Conservation (phyloP, 257 asterid species). For the Nicotiana tomentosiformis region DNA sequence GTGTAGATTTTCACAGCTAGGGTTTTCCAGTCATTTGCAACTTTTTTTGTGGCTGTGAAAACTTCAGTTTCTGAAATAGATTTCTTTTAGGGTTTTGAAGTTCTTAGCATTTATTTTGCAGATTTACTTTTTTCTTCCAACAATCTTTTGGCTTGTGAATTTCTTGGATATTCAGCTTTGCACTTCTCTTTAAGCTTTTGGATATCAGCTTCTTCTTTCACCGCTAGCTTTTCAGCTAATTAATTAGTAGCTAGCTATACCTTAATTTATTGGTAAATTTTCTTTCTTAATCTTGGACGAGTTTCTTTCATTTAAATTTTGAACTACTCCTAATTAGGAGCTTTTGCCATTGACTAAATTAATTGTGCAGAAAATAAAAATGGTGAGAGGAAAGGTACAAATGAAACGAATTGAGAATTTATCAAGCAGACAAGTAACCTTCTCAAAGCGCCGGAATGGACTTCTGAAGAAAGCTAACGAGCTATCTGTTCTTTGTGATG, state of each 20-base stretch:
- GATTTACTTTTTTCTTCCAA: neutral
- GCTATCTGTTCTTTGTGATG: constrained; percentile 23
- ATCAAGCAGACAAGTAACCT: constrained; percentile 26
- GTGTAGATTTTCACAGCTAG: neutral
- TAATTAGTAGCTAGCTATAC: no score
- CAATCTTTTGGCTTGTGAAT: neutral
- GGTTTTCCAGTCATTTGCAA: neutral
- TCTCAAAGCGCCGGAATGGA: constrained; percentile 66
- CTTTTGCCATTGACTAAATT: neutral
- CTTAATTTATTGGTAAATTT: neutral
- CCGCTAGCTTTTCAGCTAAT: no score
- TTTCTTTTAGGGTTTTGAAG: neutral
- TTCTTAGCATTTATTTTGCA: neutral
- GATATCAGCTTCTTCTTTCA: neutral
- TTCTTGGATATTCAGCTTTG: no score
- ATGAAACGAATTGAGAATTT: constrained; percentile 63
- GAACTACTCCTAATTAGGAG: constrained; percentile 16
- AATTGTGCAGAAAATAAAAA: constrained; percentile 13
- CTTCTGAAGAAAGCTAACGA: constrained; percentile 70
- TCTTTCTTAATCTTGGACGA: neutral
- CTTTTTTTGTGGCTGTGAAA: neutral
- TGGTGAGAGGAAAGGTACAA: constrained; percentile 75
- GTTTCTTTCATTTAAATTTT: constrained; percentile 7
- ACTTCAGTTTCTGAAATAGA: neutral
- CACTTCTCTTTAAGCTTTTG: neutral